Conservation (phyloP, 768 basidiomycete species). For the Calocybe indica region DNA sequence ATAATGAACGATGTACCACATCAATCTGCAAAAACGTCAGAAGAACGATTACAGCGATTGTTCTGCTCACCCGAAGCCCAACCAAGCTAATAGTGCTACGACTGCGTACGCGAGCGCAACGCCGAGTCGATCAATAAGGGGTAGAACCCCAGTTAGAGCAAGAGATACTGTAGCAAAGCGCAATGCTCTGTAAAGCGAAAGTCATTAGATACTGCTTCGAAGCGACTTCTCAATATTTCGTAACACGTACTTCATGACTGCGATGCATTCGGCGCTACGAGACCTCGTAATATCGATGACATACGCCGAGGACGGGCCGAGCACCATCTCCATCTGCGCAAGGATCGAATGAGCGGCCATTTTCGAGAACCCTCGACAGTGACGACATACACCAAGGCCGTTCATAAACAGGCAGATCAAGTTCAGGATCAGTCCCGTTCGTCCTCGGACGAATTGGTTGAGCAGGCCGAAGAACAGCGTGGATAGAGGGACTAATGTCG, state of each 20-base stretch:
- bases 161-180: slow-evolving; percentile 6
- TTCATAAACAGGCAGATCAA: slow-evolving; percentile 13
- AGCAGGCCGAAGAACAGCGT: slow-evolving; percentile 31
- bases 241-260: slow-evolving; percentile 28
- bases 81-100: slow-evolving; percentile 10
- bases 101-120: slow-evolving; percentile 9
- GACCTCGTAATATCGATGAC: slow-evolving; percentile 41
- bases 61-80: slow-evolving; percentile 11
- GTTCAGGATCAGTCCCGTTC: slow-evolving; percentile 8
- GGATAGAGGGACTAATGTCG: slow-evolving; percentile 39
- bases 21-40: no score
- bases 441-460: slow-evolving; percentile 30
- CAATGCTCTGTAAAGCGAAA: slow-evolving; percentile 8
- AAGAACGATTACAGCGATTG: no score
- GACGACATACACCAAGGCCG: slow-evolving; percentile 3
- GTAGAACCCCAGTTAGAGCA: slow-evolving; percentile 6
- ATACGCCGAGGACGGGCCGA: slow-evolving; percentile 42
- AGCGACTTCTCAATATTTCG: no score
- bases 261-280: slow-evolving; percentile 44
- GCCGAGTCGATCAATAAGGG: slow-evolving; percentile 11
- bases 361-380: neutral
- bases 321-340: slow-evolving; percentile 28
- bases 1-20: no score
- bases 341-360: neutral
- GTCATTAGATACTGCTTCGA: neutral